Evolutionary conservation across 148 eudicot species (phyloP).

Genomic region (Camellia japonica): DNA sequence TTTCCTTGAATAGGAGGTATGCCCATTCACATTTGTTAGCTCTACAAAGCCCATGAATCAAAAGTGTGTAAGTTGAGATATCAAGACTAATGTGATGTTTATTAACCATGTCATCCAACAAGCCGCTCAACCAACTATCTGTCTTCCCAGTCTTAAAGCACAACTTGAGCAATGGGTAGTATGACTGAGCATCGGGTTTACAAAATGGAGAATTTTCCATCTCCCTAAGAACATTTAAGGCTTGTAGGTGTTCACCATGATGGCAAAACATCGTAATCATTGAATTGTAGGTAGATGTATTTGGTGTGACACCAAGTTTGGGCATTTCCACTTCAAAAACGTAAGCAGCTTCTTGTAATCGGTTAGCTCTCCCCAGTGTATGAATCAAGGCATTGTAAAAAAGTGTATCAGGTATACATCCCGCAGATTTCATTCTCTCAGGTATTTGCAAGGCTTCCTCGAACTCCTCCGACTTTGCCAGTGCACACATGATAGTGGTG

Average conservation of each 20-base stretch:
- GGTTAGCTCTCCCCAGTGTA: slow-evolving; percentile 65
- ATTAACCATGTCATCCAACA: slow-evolving; percentile 61
- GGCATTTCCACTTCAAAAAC: slow-evolving; percentile 73
- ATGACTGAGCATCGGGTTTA: slow-evolving; percentile 77
- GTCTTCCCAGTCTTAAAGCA: slow-evolving; percentile 51
- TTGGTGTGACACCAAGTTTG: slow-evolving; percentile 42
- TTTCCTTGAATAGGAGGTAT: slow-evolving; percentile 58
- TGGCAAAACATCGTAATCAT: slow-evolving; percentile 74
- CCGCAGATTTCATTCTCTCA: slow-evolving; percentile 48
- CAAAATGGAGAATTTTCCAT: slow-evolving; percentile 48
- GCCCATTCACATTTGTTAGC: slow-evolving; percentile 59
- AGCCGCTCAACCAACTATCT: slow-evolving; percentile 32
- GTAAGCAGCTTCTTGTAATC: slow-evolving; percentile 46
- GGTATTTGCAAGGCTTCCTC: slow-evolving; percentile 60
- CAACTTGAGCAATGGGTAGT: slow-evolving; percentile 63
- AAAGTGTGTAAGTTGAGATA: slow-evolving; percentile 58
- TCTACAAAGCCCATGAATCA: slow-evolving; percentile 82
- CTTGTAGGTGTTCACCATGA: slow-evolving; percentile 48
- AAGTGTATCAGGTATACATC: slow-evolving; percentile 64
- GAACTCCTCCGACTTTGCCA: slow-evolving; percentile 53
- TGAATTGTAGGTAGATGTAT: slow-evolving; percentile 74
- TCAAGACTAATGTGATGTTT: slow-evolving; percentile 83
- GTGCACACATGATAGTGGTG: slow-evolving; percentile 63
- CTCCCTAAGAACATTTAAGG: slow-evolving; percentile 43
- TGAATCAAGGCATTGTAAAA: slow-evolving; percentile 78